Base-by-base conservation (phyloP, 139 green algal species). In the Chlorella sp. region DNA sequence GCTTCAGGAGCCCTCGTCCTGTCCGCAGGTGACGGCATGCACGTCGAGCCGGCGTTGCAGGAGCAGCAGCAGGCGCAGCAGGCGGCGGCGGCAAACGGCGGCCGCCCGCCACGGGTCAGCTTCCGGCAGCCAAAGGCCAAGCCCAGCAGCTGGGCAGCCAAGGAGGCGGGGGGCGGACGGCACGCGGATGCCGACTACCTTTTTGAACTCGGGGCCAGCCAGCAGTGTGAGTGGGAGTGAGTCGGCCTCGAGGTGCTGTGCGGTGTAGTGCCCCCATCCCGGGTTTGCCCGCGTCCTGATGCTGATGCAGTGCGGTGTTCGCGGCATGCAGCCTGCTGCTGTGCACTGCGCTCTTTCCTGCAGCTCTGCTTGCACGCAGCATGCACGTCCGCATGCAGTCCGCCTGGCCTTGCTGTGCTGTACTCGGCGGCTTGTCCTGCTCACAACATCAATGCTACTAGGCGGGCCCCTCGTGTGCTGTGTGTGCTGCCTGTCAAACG, bases 121-220 rank as follows among this genome's bases (percentile, higher is more conserved):
- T 83, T 83, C 60, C 38, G 48, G 32, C n/a, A 32, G 40, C 77
- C 77, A 14, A 48, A 24, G 4, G 20, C 22, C 60, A 38, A 48
- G 26, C 32, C 6, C 32, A 76, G 60, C 70, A 93, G 88, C 87
- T 95, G 92, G 92, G 80, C 83, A 43, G 92, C 89, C 14, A 91
- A 89, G 64, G 86, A 91, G 70, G 83, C 85, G 8, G 91, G 91
- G 1, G 83, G 69, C 17, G 84, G 89, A 30, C 62, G 85, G 20
- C 79, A 69, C 34, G 68, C 24, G 20, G 89, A 80, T 16, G 84
- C 82, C 0, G 91, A 94, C 75, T 94, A 93, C 43, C 68, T 94
- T 40, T 94, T 86, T 41, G 86, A 94, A 73, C 75, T 94, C 64
- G 91, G 91, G 16, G 72, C 64, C 40, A 56, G 72, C 32, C 72